Evolutionary conservation across 192 early-diverging fungal species (phyloP).

Genomic region (Coemansia sp.): DNA sequence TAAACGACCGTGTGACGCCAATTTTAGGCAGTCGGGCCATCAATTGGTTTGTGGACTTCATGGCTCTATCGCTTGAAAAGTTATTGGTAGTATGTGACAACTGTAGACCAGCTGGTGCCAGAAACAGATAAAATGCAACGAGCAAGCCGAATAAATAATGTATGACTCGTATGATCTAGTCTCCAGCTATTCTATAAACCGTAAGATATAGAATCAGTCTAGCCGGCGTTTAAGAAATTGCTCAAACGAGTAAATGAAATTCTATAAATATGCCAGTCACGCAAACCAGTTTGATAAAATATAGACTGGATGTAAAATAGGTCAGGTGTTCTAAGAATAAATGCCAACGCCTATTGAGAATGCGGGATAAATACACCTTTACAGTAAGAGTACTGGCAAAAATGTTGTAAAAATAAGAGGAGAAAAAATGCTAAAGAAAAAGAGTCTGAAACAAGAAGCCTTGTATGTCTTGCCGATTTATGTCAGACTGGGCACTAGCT

Average conservation of each 20-base stretch:
- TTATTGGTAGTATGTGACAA: background rate
- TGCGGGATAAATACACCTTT: conserved; percentile 5
- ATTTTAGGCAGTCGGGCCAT: conserved; percentile 34
- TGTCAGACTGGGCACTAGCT: background rate
- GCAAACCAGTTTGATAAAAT: background rate
- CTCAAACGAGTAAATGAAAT: background rate
- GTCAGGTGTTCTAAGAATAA: background rate
- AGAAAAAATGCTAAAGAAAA: conserved; percentile 7
- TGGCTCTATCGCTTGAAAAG: background rate
- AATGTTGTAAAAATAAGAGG: conserved; percentile 3
- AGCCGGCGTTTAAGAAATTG: background rate
- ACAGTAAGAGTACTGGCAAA: conserved; percentile 4
- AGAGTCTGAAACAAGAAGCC: background rate
- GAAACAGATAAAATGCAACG: background rate
- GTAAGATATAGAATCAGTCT: background rate
- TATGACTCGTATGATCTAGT: background rate
- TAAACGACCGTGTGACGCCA: conserved; percentile 39
- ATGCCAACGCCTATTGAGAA: conserved; percentile 8
- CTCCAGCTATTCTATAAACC: background rate
- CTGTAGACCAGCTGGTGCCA: background rate
- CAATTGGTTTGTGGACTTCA: background rate
- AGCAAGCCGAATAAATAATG: background rate
- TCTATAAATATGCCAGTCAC: background rate
- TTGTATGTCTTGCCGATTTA: background rate
- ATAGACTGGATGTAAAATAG: background rate